phyloP scores from a whole-genome alignment of 495 filamentous ascomycete species.

The Penicillium cinerascens region DNA sequence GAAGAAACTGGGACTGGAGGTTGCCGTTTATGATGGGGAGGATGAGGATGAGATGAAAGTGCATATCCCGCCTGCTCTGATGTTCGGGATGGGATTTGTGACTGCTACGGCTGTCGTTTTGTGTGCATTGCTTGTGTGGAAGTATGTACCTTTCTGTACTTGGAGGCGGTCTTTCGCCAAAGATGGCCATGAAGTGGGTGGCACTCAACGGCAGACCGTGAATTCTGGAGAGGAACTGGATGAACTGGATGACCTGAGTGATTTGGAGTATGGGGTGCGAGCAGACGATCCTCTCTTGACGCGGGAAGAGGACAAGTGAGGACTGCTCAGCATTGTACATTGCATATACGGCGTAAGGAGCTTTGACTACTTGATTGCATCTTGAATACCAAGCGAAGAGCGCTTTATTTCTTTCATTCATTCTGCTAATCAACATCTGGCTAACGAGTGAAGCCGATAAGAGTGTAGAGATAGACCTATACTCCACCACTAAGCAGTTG shows the following conservation, averaged over 20 bases:
- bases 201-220: background rate
- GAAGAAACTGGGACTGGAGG: slow-evolving; percentile 7
- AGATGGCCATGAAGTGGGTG: background rate
- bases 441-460: slow-evolving; percentile 19
- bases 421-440: background rate
- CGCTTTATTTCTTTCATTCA: slow-evolving; percentile 2
- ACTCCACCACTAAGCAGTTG: slow-evolving; percentile 23
- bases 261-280: slow-evolving; percentile 6
- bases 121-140: slow-evolving; percentile 7
- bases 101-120: slow-evolving; percentile 5
- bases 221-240: slow-evolving; percentile 6
- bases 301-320: background rate
- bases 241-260: slow-evolving; percentile 9
- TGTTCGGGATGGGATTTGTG: slow-evolving; percentile 14
- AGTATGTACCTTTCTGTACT: background rate
- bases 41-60: background rate
- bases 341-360: background rate
- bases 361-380: background rate
- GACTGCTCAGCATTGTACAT: background rate
- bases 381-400: background rate
- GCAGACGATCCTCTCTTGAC: slow-evolving; percentile 3
- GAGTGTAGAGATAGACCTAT: background rate
- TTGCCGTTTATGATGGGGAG: slow-evolving; percentile 4
- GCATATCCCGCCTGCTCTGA: background rate
- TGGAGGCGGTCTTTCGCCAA: background rate